These are phyloP conservation scores for Cyberlindnera nakhonratchasimensis DNA, from an alignment of 805 yeast genomes.

Conservation along the genomic window DNA sequence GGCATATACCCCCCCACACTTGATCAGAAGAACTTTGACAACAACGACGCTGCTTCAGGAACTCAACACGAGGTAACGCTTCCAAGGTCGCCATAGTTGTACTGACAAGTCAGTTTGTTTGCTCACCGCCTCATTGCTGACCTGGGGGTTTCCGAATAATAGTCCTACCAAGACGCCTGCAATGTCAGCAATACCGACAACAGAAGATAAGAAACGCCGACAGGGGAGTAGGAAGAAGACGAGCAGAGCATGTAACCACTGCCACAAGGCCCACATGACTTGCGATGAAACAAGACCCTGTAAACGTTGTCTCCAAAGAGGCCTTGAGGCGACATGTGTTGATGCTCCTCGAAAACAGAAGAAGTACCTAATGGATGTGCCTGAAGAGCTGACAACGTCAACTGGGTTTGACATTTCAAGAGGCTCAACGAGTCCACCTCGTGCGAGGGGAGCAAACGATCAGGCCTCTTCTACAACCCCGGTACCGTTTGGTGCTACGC, in stretches of 20 bases:
- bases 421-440: constrained; percentile 1
- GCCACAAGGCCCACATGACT: constrained; percentile 88
- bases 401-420: background rate
- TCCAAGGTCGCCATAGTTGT: no score
- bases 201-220: constrained; percentile 1
- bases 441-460: background rate
- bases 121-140: background rate
- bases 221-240: constrained; percentile 58
- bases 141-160: background rate
- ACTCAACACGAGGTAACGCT: no score
- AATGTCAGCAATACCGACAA: background rate
- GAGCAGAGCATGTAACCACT: constrained; percentile 83
- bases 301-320: constrained; percentile 67
- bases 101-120: no score
- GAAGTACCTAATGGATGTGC: constrained; percentile 72
- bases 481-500: background rate
- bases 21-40: no score
- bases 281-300: constrained; percentile 87
- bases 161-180: background rate
- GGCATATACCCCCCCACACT: no score
- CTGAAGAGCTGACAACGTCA: constrained; percentile 5
- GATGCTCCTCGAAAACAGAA: constrained; percentile 89
- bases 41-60: no score
- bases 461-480: background rate
- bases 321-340: constrained; percentile 64